phyloP scores from a whole-genome alignment of 306 rosid species.

The Prunus davidiana region DNA sequence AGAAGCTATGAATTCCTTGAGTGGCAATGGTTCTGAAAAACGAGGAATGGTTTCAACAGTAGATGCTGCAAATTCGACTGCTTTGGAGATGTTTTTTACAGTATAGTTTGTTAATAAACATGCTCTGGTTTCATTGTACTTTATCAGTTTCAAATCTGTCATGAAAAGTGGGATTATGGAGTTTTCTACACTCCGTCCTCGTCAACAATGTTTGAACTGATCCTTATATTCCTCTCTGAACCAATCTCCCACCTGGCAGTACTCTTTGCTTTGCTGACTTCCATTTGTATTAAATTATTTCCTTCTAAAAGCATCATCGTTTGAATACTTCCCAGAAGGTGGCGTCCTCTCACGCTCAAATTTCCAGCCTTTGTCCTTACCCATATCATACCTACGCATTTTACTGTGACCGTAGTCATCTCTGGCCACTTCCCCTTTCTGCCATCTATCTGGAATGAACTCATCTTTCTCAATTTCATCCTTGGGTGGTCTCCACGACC shows the following conservation, averaged over 20 bases:
- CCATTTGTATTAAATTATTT: constrained; percentile 68
- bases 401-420: constrained; percentile 55
- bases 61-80: no score
- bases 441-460: constrained; percentile 83
- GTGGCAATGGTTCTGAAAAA: no score
- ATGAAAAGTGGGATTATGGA: no score
- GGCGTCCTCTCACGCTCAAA: constrained; percentile 62
- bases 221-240: constrained; percentile 61
- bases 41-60: no score
- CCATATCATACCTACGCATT: constrained; percentile 53
- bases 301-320: constrained; percentile 60
- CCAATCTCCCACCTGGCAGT: constrained; percentile 75
- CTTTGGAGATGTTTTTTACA: no score
- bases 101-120: no score
- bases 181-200: constrained; percentile 53
- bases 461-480: constrained; percentile 87
- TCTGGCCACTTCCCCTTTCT: constrained; percentile 58
- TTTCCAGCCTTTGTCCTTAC: constrained; percentile 65
- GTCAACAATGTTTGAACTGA: constrained; percentile 78
- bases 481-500: constrained; percentile 53
- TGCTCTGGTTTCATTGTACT: no score
- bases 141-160: no score
- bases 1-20: no score
- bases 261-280: constrained; percentile 49
- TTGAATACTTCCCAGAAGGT: constrained; percentile 56